phyloP scores from a whole-genome alignment of 2,329 filamentous ascomycete genomes.

The Phialophora tarda region DNA sequence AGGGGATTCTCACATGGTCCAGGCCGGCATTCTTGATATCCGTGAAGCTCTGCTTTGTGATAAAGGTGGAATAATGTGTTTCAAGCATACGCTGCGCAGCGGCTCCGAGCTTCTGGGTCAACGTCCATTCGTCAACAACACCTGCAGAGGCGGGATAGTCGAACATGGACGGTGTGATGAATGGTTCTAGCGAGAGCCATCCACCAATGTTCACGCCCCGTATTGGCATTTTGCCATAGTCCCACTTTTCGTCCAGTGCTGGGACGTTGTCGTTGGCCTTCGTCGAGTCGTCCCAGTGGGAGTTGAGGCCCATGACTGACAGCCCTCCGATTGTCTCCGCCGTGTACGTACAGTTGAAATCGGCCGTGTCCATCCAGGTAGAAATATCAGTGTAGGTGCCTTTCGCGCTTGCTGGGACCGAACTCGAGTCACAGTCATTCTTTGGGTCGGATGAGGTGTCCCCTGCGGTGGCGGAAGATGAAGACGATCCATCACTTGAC shows the following conservation, averaged over 20 bases:
- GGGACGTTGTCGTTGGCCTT: constrained; percentile 80
- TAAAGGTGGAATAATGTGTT: constrained; percentile 86
- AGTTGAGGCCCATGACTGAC: constrained; percentile 87
- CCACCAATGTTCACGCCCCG: constrained; percentile 92
- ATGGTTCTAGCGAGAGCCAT: constrained; percentile 92
- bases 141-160: constrained; percentile 64
- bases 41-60: constrained; percentile 80
- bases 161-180: constrained; percentile 94
- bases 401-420: constrained; percentile 69
- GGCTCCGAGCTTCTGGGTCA: constrained; percentile 72
- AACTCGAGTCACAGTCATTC: constrained; percentile 57
- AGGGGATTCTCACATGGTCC: constrained; percentile 96
- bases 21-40: constrained; percentile 87
- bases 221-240: constrained; percentile 78
- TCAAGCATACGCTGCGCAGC: constrained; percentile 70
- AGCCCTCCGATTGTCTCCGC: constrained; percentile 80
- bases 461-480: constrained; percentile 38
- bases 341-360: constrained; percentile 96
- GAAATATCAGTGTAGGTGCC: constrained; percentile 86
- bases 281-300: constrained; percentile 81
- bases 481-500: constrained; percentile 33
- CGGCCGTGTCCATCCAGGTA: constrained; percentile 84
- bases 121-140: constrained; percentile 87
- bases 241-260: constrained; percentile 75
- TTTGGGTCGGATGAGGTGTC: constrained; percentile 47